Base-by-base conservation (phyloP, 1,139 yeast genomes). In the Suhomyces chickasaworum region DNA sequence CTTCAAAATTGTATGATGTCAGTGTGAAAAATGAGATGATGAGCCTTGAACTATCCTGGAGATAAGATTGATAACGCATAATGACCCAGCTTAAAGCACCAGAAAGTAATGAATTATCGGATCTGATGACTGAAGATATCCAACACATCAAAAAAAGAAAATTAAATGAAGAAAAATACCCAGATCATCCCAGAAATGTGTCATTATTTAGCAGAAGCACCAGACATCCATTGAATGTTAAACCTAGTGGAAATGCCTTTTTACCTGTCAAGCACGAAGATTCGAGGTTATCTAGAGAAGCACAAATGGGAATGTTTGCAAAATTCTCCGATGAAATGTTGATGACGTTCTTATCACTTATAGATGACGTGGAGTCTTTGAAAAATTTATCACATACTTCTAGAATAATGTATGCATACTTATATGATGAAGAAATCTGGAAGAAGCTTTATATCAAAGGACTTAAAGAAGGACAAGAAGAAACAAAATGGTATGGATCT, bases 361-460 rank as follows among this genome's bases (percentile, higher is more conserved):
- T 87, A 1, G 69, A 72, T 13, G 72, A 73, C 39, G 69, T 79
- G 0, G 48, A 54, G 0, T 78, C 81, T 27, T 66, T 89, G 46
- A 61, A 73, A 44, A 69, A 65, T 34, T 57, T 87, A 22, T 75
- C 86, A 29, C 81, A 77, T 47, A 67, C 82, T 1, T 87, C 93
- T 6, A 75, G 85, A 51, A 73, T 82, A n/a, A 65, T 85, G 59
- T 89, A 84, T 65, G 95, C 90, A 1, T 85, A 78, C 58, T 58
- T 81, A 13, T 83, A 80, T 61, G 86, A 82, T 57, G 96, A 89
- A 55, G 96, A 89, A 49, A 55, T 85, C 18, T 89, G 96, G 96
- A 84, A 85, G 58, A 76, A 71, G 49, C 49, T 83, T 42, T 82
- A 78, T 55, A 66, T 80, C 39, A 65, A 63, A 33, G 56, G 43